Conservation (phyloP, 805 yeast genomes). For the Maudiozyma bulderi region DNA sequence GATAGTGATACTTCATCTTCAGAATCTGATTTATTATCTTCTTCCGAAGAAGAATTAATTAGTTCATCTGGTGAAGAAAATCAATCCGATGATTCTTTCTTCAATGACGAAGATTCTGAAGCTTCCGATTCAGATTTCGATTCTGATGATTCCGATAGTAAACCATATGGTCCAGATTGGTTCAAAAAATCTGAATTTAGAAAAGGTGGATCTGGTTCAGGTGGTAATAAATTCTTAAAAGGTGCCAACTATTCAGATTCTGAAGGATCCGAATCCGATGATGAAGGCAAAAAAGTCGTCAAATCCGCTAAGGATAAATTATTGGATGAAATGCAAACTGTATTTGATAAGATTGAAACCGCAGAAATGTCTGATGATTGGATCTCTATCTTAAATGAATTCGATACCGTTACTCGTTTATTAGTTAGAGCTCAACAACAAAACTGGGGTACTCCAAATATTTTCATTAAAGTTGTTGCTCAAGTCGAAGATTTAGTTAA, state of each 20-base stretch:
- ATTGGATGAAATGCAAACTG: conserved; percentile 70
- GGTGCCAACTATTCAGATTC: conserved; percentile 30
- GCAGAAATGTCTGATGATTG: conserved; percentile 68
- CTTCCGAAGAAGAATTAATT: conserved; percentile 33
- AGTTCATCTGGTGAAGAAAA: conserved; percentile 19
- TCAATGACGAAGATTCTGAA: conserved; percentile 26
- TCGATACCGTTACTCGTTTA: conserved; percentile 65
- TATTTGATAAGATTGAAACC: conserved; percentile 57
- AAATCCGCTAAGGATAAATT: conserved; percentile 90
- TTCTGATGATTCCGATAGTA: conserved; percentile 31
- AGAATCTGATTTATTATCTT: conserved; percentile 37
- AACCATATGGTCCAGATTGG: conserved; percentile 37
- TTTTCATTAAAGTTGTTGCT: conserved; percentile 58
- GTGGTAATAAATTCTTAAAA: conserved; percentile 29
- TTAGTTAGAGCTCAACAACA: conserved; percentile 67
- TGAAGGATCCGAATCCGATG: conserved; percentile 43
- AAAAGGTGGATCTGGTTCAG: conserved; percentile 23
- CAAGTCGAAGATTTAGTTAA: conserved; percentile 64
- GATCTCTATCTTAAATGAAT: conserved; percentile 63
- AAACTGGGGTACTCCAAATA: conserved; percentile 58
- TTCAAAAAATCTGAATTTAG: conserved; percentile 34
- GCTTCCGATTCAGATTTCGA: conserved; percentile 28
- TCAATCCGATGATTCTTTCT: conserved; percentile 30
- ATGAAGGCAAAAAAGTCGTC: conserved; percentile 71
- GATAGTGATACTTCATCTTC: conserved; percentile 37